phyloP scores from a whole-genome alignment of 2,329 filamentous ascomycete species.

The Diplodia mutila region DNA sequence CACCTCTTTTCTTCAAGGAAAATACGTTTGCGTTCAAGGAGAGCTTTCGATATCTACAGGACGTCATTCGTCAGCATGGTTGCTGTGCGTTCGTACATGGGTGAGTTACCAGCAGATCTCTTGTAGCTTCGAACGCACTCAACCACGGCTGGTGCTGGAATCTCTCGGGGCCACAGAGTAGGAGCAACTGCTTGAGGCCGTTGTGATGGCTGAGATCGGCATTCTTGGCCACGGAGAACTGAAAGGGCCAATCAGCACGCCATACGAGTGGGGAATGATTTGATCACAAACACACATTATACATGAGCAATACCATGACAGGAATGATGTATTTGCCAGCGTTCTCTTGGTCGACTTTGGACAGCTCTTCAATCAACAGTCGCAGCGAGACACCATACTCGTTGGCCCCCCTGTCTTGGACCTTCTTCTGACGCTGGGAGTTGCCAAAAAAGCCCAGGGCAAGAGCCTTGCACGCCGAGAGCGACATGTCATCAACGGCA shows the following conservation, averaged over 20 bases:
- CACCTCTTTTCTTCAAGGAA: conserved; percentile 27
- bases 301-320: conserved; percentile 28
- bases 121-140: conserved; percentile 27
- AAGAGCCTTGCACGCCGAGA: conserved; percentile 27
- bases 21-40: conserved; percentile 27
- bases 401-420: conserved; percentile 26
- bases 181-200: conserved; percentile 27
- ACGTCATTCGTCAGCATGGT: not conserved
- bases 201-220: conserved; percentile 25
- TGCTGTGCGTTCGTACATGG: not conserved
- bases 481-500: conserved; percentile 25
- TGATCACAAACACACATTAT: conserved; percentile 26
- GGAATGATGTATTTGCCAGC: conserved; percentile 27
- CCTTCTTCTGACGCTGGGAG: conserved; percentile 25
- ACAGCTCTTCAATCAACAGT: conserved; percentile 23
- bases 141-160: conserved; percentile 26
- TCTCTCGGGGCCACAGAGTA: conserved; percentile 23
- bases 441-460: conserved; percentile 28
- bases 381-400: conserved; percentile 27
- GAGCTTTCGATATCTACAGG: conserved; percentile 24
- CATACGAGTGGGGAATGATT: no score
- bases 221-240: conserved; percentile 24
- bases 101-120: conserved; percentile 24
- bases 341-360: conserved; percentile 23
- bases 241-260: not conserved